These are phyloP conservation scores for Tulasnella sp. DNA, from an alignment of 768 basidiomycete genomes.

Conservation along the genomic window DNA sequence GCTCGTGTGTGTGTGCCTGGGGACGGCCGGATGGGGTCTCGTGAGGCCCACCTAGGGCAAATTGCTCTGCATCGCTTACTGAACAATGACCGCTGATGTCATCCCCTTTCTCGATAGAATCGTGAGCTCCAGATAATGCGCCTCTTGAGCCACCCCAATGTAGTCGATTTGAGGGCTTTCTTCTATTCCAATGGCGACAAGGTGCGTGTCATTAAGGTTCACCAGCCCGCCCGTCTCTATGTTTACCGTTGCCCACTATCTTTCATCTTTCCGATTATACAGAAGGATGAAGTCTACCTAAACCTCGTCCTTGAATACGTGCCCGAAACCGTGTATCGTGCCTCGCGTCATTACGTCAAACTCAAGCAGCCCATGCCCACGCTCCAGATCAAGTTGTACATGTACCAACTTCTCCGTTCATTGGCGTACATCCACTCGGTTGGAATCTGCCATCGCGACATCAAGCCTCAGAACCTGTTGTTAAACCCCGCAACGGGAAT, in stretches of 20 bases:
- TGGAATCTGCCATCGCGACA: slow-evolving; percentile 99
- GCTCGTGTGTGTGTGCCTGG: neutral
- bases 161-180: slow-evolving; percentile 94
- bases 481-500: slow-evolving; percentile 96
- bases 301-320: slow-evolving; percentile 99
- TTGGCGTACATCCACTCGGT: slow-evolving; percentile 99
- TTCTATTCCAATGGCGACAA: slow-evolving; percentile 99
- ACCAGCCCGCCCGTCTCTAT: neutral
- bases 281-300: slow-evolving; percentile 99
- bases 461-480: slow-evolving; percentile 98
- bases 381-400: slow-evolving; percentile 99
- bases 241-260: neutral
- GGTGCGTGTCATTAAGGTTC: slow-evolving; percentile 41
- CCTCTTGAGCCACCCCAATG: slow-evolving; percentile 92
- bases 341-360: slow-evolving; percentile 97
- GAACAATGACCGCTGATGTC: neutral
- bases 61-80: neutral
- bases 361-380: slow-evolving; percentile 99
- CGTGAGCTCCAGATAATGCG: slow-evolving; percentile 99
- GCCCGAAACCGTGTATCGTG: slow-evolving; percentile 98
- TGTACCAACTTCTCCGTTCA: slow-evolving; percentile 98
- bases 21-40: slow-evolving; percentile 1
- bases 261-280: slow-evolving; percentile 16
- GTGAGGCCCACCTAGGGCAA: neutral
- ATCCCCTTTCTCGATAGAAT: slow-evolving; percentile 51